Evolutionary conservation across 306 rosid genomes (phyloP), one percentile per base, ranked within the genome.

Genomic region (Vicia sativa): DNA sequence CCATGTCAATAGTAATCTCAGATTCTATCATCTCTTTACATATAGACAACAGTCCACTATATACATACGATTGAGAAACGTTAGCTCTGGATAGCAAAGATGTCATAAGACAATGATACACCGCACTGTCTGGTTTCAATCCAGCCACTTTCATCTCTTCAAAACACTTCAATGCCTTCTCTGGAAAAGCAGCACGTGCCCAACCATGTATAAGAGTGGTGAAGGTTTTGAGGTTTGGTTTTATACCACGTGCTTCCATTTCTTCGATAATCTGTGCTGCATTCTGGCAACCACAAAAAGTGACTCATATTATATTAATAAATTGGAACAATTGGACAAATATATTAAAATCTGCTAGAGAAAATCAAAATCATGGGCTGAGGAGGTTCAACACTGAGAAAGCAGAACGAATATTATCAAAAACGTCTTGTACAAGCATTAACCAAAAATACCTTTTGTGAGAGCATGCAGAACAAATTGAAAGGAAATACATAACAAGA

Each of bases 131-230:
- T 14, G 97, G 99, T 77, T 83, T 88, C 76, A 86, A 69, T 46
- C 96, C 99, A 34, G 85, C 84, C 49, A 25, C 59, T 82, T 93
- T 93, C 97, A 93, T 88, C 80, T 90, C 90, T 65, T 80, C 88
- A 26, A 86, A 93, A 82, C 92, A 88, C 78, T 44, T 81, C 69
- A 90, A 76, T 25, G 99, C 99, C 77, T 85, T 93, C 84, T 93
- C 99, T 0, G 99, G 99, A 41, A 90, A 79, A 65, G 97, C 87
- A 53, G 95, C 96, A 45, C 95, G 99, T 8, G 97, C 95, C 99
- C 99, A 93, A 35, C 99, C 99, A 53, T 86, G 83, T 55, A 93
- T 90, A 46, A 88, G 65, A 14, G 97, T 90, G 12, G 97, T 93
- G 82, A 81, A 93, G 15, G 99, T 93, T 77, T 88, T 90, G 15